phyloP scores from a whole-genome alignment of 805 yeast genomes.

The Lipomyces chichibuensis region DNA sequence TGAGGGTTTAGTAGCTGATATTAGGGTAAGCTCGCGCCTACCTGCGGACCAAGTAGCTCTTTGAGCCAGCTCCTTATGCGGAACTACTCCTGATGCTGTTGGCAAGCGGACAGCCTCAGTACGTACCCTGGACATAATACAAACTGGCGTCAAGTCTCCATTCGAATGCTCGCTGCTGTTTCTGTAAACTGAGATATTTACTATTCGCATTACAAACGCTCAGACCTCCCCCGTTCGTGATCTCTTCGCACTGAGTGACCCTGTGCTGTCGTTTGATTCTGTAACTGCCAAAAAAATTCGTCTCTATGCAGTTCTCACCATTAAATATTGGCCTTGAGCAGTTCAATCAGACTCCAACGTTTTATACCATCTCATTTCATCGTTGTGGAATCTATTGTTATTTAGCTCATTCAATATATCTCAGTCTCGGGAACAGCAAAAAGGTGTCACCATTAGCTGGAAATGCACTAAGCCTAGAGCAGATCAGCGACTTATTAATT shows the following conservation, averaged over 20 bases:
- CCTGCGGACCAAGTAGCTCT: background rate
- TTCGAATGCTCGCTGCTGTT: background rate
- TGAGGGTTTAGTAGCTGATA: conserved; percentile 6
- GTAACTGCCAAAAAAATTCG: background rate
- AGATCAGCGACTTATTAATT: background rate
- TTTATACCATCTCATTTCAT: background rate
- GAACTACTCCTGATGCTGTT: background rate
- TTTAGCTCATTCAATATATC: background rate
- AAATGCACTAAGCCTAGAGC: background rate
- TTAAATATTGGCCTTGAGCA: background rate
- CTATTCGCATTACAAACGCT: background rate
- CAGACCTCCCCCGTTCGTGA: background rate
- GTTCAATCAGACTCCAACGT: background rate
- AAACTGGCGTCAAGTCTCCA: background rate
- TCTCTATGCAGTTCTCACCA: background rate
- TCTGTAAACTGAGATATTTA: background rate
- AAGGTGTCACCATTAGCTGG: background rate
- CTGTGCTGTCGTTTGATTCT: background rate
- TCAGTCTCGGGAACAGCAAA: background rate
- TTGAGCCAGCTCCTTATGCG: background rate
- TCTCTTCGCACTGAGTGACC: background rate
- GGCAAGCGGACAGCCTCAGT: background rate
- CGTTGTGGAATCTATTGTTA: background rate
- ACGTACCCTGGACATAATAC: background rate
- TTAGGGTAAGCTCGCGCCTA: background rate